Base-by-base conservation (phyloP, 2,329 filamentous ascomycete genomes). In the Clonostachys rosea region DNA sequence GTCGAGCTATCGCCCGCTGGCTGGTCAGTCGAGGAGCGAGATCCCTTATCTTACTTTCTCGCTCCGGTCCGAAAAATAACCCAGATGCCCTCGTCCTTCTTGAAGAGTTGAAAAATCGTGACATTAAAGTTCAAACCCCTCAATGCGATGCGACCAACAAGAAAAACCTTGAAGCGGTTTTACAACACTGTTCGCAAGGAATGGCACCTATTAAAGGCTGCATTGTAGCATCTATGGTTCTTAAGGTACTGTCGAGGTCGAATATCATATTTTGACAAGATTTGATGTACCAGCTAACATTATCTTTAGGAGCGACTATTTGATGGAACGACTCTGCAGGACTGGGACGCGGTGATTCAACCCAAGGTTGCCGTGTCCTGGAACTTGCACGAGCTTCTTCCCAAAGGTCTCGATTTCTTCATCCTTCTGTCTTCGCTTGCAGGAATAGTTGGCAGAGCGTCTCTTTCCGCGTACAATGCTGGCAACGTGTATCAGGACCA, bases 361-460 rank as follows among this genome's bases (percentile, higher is more conserved):
- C 66, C 70, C 6, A 71, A 73, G 47, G 61, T 70, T 9, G 37
- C 54, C 5, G 70, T 69, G 3, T 66, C 68, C 1, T 67, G 62
- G 61, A 72, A 73, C 47, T 51, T 74, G 0, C 64, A 71, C 45
- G 46, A 63, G 6, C 49, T 56, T 12, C 53, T 65, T 3, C 24
- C 48, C 7, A 60, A 2, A 57, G 41, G 52, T 5, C 51, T 66
- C 1, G 64, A 68, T 47, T 70, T 73, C 50, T 68, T 71, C 53
- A 48, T 71, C 59, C 74, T 76, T 67, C 6, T 74, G 65, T 30
- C 62, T 68, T 9, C 64, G 66, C 1, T 13, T 65, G 65, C 56
- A 0, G 59, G 57, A 16, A 51, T 61, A 5, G 46, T 65, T 8
- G 67, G 63, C 9, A 55, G 57, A 47, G 35, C 42, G 17, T 44